Evolutionary conservation across 257 asterid genomes (phyloP).

Genomic region (Datura wrightii): DNA sequence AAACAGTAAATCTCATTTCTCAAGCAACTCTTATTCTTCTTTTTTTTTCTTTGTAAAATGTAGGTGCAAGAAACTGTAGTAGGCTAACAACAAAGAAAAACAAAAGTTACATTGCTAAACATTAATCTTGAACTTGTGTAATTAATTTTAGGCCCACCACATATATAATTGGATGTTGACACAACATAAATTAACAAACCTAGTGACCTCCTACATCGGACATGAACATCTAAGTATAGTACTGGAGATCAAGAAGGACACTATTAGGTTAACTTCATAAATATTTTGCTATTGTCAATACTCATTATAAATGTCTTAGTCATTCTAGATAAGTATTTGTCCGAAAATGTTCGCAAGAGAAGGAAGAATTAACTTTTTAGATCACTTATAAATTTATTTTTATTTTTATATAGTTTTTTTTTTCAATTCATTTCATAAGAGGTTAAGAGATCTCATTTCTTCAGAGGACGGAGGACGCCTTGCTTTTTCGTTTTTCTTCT

Average conservation of each 20-base stretch:
- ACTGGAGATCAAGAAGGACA: background rate
- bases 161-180: constrained; percentile 10
- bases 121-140: background rate
- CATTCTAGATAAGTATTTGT: background rate
- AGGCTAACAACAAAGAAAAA: constrained; percentile 9
- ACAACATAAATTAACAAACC: background rate
- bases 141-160: background rate
- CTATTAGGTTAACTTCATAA: background rate
- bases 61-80: background rate
- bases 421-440: too few species aligned
- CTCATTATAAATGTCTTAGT: background rate
- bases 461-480: too few species aligned
- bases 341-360: background rate
- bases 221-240: background rate
- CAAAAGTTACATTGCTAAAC: background rate
- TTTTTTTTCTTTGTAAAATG: too few species aligned
- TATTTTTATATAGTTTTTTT: too few species aligned
- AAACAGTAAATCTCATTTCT: background rate
- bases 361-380: too few species aligned
- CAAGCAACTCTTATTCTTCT: background rate
- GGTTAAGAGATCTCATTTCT: too few species aligned
- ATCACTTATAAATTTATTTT: too few species aligned
- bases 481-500: too few species aligned
- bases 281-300: background rate
- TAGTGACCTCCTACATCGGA: background rate